Conservation (phyloP, 768 basidiomycete genomes). For the Leccinum rimulosum region DNA sequence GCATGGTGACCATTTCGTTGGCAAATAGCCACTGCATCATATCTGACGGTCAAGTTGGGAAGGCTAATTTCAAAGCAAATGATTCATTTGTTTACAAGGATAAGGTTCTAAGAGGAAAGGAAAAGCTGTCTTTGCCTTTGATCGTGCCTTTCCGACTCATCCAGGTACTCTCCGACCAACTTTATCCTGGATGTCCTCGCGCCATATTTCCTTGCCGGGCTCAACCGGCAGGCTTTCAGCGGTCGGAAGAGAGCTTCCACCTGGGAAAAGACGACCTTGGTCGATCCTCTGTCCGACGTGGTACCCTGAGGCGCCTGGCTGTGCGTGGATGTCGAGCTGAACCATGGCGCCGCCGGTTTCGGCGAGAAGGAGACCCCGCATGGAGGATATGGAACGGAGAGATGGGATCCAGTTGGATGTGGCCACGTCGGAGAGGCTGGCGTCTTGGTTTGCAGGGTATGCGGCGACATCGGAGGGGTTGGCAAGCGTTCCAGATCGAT, state of each 20-base stretch:
- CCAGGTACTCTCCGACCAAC: slow-evolving; percentile 15
- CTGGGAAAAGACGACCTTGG: slow-evolving; percentile 31
- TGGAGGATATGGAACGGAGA: slow-evolving; percentile 37
- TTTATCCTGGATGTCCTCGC: slow-evolving; percentile 10
- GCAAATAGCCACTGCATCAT: too few relatives aligned
- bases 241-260: slow-evolving; percentile 22
- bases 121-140: slow-evolving; percentile 1
- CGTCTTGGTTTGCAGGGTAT: slow-evolving; percentile 1
- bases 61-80: too few relatives aligned
- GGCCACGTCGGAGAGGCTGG: neutral
- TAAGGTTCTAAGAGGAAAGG: too few relatives aligned
- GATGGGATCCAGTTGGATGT: slow-evolving; percentile 22
- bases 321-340: slow-evolving; percentile 37
- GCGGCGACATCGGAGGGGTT: slow-evolving; percentile 23
- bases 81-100: too few relatives aligned
- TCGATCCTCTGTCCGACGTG: slow-evolving; percentile 41
- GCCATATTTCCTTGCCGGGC: slow-evolving; percentile 24
- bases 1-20: too few relatives aligned
- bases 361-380: slow-evolving; percentile 47
- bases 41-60: too few relatives aligned
- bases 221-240: slow-evolving; percentile 11
- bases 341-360: slow-evolving; percentile 49
- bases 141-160: slow-evolving; percentile 7
- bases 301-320: slow-evolving; percentile 37
- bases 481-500: slow-evolving; percentile 14